Base-by-base conservation (phyloP, 306 rosid genomes). In the Pterocarpus macrocarpus region DNA sequence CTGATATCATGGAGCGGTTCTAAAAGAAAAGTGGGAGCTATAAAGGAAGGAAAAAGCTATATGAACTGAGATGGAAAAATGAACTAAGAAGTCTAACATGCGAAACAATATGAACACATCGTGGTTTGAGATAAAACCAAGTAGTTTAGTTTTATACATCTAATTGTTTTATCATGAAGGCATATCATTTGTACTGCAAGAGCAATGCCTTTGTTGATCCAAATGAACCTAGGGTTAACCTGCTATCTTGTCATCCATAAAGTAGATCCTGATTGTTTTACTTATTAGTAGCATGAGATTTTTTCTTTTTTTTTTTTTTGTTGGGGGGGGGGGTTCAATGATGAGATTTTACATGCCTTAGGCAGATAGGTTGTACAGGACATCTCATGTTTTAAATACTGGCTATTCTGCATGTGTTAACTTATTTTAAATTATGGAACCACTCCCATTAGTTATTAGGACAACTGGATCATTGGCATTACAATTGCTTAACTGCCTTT, bases 161-260 rank as follows among this genome's bases (percentile, higher is more conserved):
- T 15, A 53, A 11, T 62, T 78, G 47, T 78, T 69, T 68, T 41
- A 32, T 56, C 41, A 33, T 65, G 64, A 49, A 76, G 22, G 66
- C 77, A 11, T 71, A 43, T 73, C 41, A 30, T 78, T 78, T 45
- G 33, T 79, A 61, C 56, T 28, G 12, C 62, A 44, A 58, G 41
- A 58, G 52, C 35, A 69, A 35, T 34, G 8, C 30, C 70, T 47
- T 57, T 69, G 39, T 33, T 68, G 77, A 44, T 34, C 17, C 35
- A 7, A 79, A 64, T 69, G 76, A 57, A 44, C 41, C 58, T 39
- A 52, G 17, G 75, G 43, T 38, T 77, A 61, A 30, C 39, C 30
- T 50, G 7, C 53, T 62, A 14, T 39, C 13, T 80, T 65, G 83
- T 38, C 61, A 34, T 61, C 58, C 63, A 33, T 69, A 34, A 45